Percentiles rank a stretch among this genome's conserved stretches.
phyloP scores from a whole-genome alignment of 805 yeast species.

The Wickerhamiella parazyma region DNA sequence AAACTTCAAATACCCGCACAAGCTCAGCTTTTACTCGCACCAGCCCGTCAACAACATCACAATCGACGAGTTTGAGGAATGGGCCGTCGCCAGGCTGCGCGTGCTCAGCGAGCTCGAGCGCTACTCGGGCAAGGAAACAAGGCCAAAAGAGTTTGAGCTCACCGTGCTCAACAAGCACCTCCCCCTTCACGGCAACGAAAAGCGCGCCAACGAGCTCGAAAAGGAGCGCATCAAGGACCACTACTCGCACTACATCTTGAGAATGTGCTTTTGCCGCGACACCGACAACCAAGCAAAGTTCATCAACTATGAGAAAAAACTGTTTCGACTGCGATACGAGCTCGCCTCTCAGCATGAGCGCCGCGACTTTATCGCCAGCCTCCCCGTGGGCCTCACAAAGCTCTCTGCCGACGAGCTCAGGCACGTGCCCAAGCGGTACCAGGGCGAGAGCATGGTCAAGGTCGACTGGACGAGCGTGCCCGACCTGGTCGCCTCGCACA shows the following conservation, averaged over 20 bases:
- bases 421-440: constrained; percentile 22
- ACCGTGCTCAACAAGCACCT: constrained; percentile 43
- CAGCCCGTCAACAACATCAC: constrained; percentile 84
- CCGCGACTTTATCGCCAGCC: constrained; percentile 47
- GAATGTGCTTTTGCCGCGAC: constrained; percentile 74
- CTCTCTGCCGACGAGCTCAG: constrained; percentile 50
- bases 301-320: constrained; percentile 54
- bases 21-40: constrained; percentile 58
- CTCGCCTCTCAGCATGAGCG: constrained; percentile 54
- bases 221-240: constrained; percentile 77
- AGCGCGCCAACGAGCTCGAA: constrained; percentile 20
- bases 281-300: constrained; percentile 75
- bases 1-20: constrained; percentile 31
- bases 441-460: constrained; percentile 58
- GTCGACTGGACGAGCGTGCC: constrained; percentile 75
- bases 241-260: constrained; percentile 75
- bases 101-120: constrained; percentile 77
- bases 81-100: constrained; percentile 89
- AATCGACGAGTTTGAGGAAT: constrained; percentile 78
- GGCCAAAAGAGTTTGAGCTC: constrained; percentile 56
- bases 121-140: constrained; percentile 33
- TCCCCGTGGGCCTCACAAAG: constrained; percentile 59
- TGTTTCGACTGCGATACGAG: constrained; percentile 63
- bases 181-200: constrained; percentile 38
- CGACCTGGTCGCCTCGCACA: constrained; percentile 60